phyloP scores from a whole-genome alignment of 192 early-diverging fungal species.

The Backusella macrospora region DNA sequence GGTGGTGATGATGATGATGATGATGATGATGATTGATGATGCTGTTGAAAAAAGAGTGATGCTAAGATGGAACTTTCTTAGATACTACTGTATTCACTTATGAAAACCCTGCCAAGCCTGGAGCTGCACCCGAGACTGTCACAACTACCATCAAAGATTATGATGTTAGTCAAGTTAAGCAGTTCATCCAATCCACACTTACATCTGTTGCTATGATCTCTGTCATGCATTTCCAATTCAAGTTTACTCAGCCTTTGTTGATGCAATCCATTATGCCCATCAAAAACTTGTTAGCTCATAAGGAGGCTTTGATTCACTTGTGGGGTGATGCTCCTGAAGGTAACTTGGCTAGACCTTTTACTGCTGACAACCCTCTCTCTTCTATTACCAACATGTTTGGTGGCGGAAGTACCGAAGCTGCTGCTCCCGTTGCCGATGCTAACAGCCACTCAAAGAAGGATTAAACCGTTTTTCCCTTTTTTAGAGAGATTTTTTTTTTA shows the following conservation, averaged over 20 bases:
- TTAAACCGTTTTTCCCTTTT: neutral
- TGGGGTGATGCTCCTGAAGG: constrained; percentile 79
- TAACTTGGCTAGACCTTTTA: constrained; percentile 85
- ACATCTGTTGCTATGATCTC: constrained; percentile 73
- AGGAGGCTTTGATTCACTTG: constrained; percentile 82
- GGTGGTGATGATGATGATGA: neutral
- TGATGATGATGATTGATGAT: neutral
- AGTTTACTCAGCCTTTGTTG: constrained; percentile 86
- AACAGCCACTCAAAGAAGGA: constrained; percentile 24
- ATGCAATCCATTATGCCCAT: constrained; percentile 87
- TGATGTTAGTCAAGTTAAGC: constrained; percentile 72
- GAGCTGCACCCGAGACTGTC: constrained; percentile 23
- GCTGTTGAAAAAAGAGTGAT: too few species aligned
- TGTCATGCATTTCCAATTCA: constrained; percentile 88
- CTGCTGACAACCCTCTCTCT: constrained; percentile 75
- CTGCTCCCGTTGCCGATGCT: constrained; percentile 3
- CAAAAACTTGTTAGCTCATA: constrained; percentile 68
- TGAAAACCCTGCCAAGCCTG: constrained; percentile 68
- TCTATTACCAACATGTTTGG: constrained; percentile 40
- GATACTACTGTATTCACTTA: constrained; percentile 82
- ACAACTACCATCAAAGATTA: constrained; percentile 66
- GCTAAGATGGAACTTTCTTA: constrained; percentile 25
- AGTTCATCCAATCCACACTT: constrained; percentile 70
- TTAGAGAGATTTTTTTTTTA: neutral
- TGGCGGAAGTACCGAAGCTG: constrained; percentile 24